Base-by-base conservation (phyloP, 805 yeast genomes). In the Wickerhamomyces subpelliculosus region DNA sequence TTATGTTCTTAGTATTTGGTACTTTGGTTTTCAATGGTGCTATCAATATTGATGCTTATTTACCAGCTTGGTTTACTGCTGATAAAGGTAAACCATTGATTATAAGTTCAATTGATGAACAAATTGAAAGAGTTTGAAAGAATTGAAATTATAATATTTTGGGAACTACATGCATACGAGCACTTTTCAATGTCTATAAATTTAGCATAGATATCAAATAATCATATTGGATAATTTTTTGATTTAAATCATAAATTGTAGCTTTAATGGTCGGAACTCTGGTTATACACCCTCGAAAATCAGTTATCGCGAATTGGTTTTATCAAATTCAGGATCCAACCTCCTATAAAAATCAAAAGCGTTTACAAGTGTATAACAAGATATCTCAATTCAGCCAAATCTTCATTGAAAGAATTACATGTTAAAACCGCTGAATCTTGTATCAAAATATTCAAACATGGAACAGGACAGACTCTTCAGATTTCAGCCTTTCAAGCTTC, bases 11-110 rank as follows among this genome's bases (percentile, higher is more conserved):
- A 34, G 87, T 82, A 7, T 67, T 72, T 42, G 94, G 94, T 10
- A 84, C 93, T 0, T 60, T 84, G 37, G 68, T 81, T 37, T 84
- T 81, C 64, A 84, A 84, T 51, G 84, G 82, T 3, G 83, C 80
- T 1, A 61, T 83, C 29, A 54, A 60, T n/a, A 72, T 80, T 4
- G 77, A 74, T 47, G 49, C 58, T 12, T 70, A 62, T 49, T 53
- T 78, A 20, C 86, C 85, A 8, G 36, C 39, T 0, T 64, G 64
- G 62, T 61, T 78, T 39, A 65, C 61, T 36, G 57, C 48, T 6
- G 64, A 54, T 22, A 44, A 44, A 8, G 43, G 48, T 24, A 40
- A 51, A 17, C 48, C 48, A 18, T 39, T 53, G 8, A 42, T 65
- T 13, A 55, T 63, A 22, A 63, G 65, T 30, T 57, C 53, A 4